Percentiles rank a stretch among this genome's conserved stretches.
phyloP scores from a whole-genome alignment of 2,329 filamentous ascomycete species.

The Colletotrichum salicis region DNA sequence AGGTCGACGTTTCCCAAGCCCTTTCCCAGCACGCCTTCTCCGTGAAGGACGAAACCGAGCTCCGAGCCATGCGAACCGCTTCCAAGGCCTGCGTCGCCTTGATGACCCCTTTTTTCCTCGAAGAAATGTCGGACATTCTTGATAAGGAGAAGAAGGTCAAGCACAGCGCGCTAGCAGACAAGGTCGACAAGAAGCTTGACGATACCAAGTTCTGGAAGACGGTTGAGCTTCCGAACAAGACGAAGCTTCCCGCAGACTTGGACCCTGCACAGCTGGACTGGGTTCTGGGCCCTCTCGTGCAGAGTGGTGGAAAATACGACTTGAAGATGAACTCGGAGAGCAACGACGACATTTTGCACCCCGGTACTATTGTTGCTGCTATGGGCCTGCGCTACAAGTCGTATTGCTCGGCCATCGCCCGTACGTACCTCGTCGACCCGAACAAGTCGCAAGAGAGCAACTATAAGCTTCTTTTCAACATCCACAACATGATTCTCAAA shows the following conservation, averaged over 20 bases:
- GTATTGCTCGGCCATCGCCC: constrained; percentile 90
- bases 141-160: constrained; percentile 98
- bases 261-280: constrained; percentile 92
- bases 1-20: constrained; percentile 85
- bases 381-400: constrained; percentile 95
- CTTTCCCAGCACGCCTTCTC: constrained; percentile 87
- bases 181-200: constrained; percentile 91
- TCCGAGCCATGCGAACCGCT: constrained; percentile 92
- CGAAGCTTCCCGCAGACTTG: constrained; percentile 86
- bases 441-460: constrained; percentile 95
- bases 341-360: constrained; percentile 84
- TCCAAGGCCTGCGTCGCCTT: constrained; percentile 93
- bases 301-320: constrained; percentile 96
- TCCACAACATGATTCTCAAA: constrained; percentile 91
- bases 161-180: constrained; percentile 85
- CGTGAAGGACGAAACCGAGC: constrained; percentile 93
- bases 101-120: constrained; percentile 96
- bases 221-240: constrained; percentile 73
- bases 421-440: constrained; percentile 96
- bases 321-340: constrained; percentile 82
- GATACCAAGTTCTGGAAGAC: constrained; percentile 93
- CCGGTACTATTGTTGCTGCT: constrained; percentile 92
- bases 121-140: constrained; percentile 96
- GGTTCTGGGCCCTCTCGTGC: constrained; percentile 89
- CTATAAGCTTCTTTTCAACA: constrained; percentile 86